These are phyloP conservation scores for Rhizoclosmatium globosum DNA, from an alignment of 192 early-diverging fungal species.

Conservation along the genomic window DNA sequence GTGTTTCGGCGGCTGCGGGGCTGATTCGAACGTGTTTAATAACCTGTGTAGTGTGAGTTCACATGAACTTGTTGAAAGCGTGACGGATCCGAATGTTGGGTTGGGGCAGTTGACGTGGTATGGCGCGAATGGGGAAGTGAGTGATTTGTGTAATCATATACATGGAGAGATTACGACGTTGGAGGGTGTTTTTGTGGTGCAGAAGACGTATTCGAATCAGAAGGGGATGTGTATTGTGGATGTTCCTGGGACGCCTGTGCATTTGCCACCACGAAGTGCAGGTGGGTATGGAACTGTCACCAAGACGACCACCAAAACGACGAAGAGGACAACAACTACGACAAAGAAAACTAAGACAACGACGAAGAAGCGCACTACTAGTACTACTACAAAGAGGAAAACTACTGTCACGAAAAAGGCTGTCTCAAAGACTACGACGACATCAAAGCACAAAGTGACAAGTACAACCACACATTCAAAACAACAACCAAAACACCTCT, in stretches of 20 bases:
- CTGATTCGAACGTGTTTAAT: background rate
- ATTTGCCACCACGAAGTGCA: background rate
- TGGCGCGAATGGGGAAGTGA: slow-evolving; percentile 31
- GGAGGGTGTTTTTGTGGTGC: slow-evolving; percentile 26
- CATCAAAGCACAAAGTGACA: background rate
- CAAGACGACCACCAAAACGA: background rate
- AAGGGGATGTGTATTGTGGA: background rate
- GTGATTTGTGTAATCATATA: slow-evolving; percentile 27
- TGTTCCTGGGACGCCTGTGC: background rate
- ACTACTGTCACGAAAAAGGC: background rate
- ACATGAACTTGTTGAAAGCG: slow-evolving; percentile 35
- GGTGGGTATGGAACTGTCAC: background rate
- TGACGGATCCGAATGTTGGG: slow-evolving; percentile 23
- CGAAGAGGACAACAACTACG: background rate
- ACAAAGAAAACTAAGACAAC: background rate
- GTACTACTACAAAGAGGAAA: background rate
- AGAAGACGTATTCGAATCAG: background rate
- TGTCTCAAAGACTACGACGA: background rate
- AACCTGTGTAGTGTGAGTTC: slow-evolving; percentile 16
- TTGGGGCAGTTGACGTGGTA: slow-evolving; percentile 24
- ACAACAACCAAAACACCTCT: too few species aligned
- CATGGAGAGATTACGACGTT: background rate
- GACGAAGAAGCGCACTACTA: background rate
- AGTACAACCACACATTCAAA: background rate
- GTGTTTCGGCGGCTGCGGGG: slow-evolving; percentile 43